Evolutionary conservation across 2,329 filamentous ascomycete genomes (phyloP), one percentile per base, ranked within the genome.

Genomic region (Sclerotinia nivalis): DNA sequence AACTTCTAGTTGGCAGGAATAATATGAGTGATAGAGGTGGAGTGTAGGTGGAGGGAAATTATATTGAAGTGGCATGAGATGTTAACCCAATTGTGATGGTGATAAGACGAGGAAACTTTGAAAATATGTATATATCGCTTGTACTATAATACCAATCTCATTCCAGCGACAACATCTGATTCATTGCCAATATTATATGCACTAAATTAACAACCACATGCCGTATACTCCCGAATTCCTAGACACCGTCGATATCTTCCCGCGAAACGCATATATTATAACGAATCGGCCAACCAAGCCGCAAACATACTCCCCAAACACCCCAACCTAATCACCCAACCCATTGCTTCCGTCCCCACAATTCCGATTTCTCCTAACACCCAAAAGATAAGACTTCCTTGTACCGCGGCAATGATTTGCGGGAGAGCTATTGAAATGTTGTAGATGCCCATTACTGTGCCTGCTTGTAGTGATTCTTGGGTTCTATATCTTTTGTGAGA

Each of bases 341-440:
- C 68, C 59, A 66, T 66, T 25, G 68, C 68, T 43, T 69, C 68
- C 10, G 50, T 64, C 12, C 68, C 68, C 7, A 56, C 31, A 20
- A 69, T n/a, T 1, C 60, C 68, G 4, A 47, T 13, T 9, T 37
- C 40, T 10, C 47, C 55, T n/a, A 68, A 54, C 4, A 28, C 22
- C 69, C 69, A 68, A 49, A 70, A 70, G 4, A 70, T 47, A 3
- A 47, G 20, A 54, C 62, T 68, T 7, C 69, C 62, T 7, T 67
- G 54, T 18, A 70, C 25, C 2, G 69, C 69, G 15, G 69, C 69
- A 3, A 70, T 47, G 0, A 70, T 69, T 47, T 71, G 70, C 22
- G 70, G 70, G 2, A 60, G 45, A n/a, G 64, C 56, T n/a, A 71
- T 71, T n/a, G 67, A 50, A 6, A 71, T 71, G 47, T 71, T 71